Evolutionary conservation across 2,329 filamentous ascomycete genomes (phyloP).

Genomic region (Paraconiothyrium sp.): DNA sequence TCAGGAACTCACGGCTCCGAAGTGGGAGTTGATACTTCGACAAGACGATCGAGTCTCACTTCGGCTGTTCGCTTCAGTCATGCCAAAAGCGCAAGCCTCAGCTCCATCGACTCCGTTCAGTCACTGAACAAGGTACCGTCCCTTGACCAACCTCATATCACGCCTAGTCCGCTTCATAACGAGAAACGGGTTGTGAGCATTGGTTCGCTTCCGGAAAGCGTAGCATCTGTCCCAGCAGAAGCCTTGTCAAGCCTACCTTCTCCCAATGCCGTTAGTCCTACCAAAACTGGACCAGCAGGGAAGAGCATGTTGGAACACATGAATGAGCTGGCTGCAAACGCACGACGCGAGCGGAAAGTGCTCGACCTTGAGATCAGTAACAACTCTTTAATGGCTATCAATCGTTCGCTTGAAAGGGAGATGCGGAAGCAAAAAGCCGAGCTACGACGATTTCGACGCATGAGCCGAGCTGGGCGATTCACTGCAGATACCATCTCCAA

Average conservation of each 20-base stretch:
- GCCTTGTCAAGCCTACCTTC: constrained; percentile 37
- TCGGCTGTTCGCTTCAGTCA: constrained; percentile 43
- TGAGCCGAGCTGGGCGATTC: constrained; percentile 82
- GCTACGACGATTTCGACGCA: constrained; percentile 82
- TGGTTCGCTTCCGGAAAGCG: constrained; percentile 37
- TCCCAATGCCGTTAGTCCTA: constrained; percentile 62
- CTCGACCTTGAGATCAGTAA: constrained; percentile 97
- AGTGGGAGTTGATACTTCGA: constrained; percentile 29
- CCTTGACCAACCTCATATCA: constrained; percentile 33
- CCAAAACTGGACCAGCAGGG: constrained; percentile 61
- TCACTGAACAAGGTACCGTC: constrained; percentile 39
- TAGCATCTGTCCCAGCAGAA: constrained; percentile 36
- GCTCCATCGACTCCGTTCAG: constrained; percentile 56
- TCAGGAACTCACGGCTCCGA: constrained; percentile 38
- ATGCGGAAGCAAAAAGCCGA: constrained; percentile 91
- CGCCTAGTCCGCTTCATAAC: constrained; percentile 46
- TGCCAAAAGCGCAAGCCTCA: constrained; percentile 54
- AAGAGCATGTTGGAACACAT: constrained; percentile 65
- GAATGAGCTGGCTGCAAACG: constrained; percentile 84
- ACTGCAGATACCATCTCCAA: constrained; percentile 65
- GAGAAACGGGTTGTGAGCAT: constrained; percentile 42
- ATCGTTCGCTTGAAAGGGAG: constrained; percentile 89
- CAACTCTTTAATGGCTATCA: constrained; percentile 92
- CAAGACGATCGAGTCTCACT: constrained; percentile 45
- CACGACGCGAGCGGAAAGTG: constrained; percentile 90